Conservation (phyloP, 768 basidiomycete genomes). For the Suillus sp. region DNA sequence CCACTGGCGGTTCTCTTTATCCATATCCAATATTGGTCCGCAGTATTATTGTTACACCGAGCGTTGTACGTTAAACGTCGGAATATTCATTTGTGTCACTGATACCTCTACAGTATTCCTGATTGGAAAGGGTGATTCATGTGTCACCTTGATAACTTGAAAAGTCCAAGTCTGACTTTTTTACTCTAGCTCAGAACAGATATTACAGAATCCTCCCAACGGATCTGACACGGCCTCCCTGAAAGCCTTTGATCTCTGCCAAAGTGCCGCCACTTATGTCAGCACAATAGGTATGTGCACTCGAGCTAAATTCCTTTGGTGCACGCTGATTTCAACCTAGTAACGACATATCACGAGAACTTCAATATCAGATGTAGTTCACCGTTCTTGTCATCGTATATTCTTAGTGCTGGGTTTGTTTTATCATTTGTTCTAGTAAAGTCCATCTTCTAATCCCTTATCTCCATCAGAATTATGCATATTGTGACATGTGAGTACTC, state of each 20-base stretch:
- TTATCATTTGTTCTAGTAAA: neutral
- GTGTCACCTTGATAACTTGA: neutral
- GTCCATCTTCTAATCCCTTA: constrained; percentile 8
- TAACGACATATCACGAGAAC: constrained; percentile 58
- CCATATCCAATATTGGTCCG: constrained; percentile 76
- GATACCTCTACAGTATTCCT: constrained; percentile 54
- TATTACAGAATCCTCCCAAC: constrained; percentile 42
- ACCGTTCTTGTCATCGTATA: constrained; percentile 68
- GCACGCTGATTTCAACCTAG: constrained; percentile 30
- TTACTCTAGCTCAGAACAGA: constrained; percentile 42
- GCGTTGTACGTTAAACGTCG: constrained; percentile 63
- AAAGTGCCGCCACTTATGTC: constrained; percentile 71
- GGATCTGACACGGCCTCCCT: constrained; percentile 47
- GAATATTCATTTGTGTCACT: constrained; percentile 11
- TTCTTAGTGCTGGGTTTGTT: constrained; percentile 71
- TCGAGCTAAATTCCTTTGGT: neutral
- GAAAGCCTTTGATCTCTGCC: constrained; percentile 75
- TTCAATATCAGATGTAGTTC: constrained; percentile 63
- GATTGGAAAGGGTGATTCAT: constrained; percentile 64
- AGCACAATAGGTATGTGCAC: constrained; percentile 57
- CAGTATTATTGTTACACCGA: constrained; percentile 72
- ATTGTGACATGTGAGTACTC: constrained; percentile 62
- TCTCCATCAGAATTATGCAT: constrained; percentile 68
- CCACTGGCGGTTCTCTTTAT: constrained; percentile 68
- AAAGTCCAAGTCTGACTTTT: constrained; percentile 13